phyloP scores from a whole-genome alignment of 768 basidiomycete genomes.

The Amanita thiersii region DNA sequence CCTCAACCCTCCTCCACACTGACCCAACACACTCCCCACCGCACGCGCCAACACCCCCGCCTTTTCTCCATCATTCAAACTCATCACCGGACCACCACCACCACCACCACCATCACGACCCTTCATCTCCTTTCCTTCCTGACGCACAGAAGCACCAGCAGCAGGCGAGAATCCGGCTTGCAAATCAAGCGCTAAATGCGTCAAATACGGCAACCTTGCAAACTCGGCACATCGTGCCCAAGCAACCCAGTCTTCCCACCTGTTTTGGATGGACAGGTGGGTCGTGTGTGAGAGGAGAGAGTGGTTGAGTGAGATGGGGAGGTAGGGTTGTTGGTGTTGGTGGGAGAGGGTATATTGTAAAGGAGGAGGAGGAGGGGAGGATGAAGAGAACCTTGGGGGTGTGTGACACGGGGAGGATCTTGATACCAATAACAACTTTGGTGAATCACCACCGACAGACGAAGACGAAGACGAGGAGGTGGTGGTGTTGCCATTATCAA shows the following conservation, averaged over 20 bases:
- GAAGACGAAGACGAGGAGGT: too few species aligned
- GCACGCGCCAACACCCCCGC: slow-evolving; percentile 4
- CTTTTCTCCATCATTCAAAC: background rate
- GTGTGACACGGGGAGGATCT: too few species aligned
- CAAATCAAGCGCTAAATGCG: slow-evolving; percentile 30
- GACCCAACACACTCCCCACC: slow-evolving; percentile 1
- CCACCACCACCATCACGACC: slow-evolving; percentile 4
- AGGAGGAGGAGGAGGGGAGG: too few species aligned
- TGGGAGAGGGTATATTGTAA: too few species aligned
- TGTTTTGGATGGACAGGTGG: slow-evolving; percentile 30
- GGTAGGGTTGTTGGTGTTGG: too few species aligned
- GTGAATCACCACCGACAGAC: too few species aligned
- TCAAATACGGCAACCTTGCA: slow-evolving; percentile 20
- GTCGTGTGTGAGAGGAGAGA: slow-evolving; percentile 27
- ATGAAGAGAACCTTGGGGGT: too few species aligned
- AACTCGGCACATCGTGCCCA: slow-evolving; percentile 21
- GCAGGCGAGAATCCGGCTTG: slow-evolving; percentile 19
- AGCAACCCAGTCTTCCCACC: slow-evolving; percentile 34
- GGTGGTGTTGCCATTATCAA: too few species aligned
- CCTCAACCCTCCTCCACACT: slow-evolving; percentile 13
- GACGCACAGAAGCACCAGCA: background rate
- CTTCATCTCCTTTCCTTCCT: background rate
- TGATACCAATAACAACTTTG: too few species aligned
- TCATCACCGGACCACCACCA: slow-evolving; percentile 9
- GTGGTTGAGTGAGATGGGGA: slow-evolving; percentile 15